Conservation (phyloP, 2,329 filamentous ascomycete species). For the Sordariomycetes sp. region DNA sequence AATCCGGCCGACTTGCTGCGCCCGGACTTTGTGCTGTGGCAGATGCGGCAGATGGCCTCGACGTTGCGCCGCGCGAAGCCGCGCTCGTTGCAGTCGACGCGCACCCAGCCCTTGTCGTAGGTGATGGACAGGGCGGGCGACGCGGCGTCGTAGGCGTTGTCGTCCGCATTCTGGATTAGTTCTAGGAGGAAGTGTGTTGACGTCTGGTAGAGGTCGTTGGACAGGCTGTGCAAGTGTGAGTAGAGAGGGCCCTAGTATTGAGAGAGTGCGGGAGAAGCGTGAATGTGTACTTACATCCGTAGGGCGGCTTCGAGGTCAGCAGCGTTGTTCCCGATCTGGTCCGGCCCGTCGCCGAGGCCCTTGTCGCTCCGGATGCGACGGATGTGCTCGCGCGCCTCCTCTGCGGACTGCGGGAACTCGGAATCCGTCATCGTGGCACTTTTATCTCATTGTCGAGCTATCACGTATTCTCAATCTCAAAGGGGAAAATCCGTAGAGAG, state of each 20-base stretch:
- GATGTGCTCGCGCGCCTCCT: slow-evolving; percentile 6
- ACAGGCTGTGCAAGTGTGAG: slow-evolving; percentile 8
- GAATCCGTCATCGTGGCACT: slow-evolving; percentile 2
- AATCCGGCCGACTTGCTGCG: slow-evolving; percentile 13
- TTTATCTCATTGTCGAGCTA: too few relatives aligned
- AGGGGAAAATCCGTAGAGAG: too few relatives aligned
- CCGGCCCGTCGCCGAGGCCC: slow-evolving; percentile 5
- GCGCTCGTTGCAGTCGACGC: slow-evolving; percentile 22
- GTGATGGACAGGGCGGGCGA: slow-evolving; percentile 5
- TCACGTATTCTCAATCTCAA: too few relatives aligned
- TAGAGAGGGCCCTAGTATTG: too few relatives aligned
- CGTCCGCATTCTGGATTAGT: slow-evolving; percentile 29
- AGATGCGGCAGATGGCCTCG: slow-evolving; percentile 20
- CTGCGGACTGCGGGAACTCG: slow-evolving; percentile 5
- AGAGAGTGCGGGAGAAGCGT: background rate
- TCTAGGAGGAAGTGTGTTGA: slow-evolving; percentile 25
- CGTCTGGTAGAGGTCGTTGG: slow-evolving; percentile 19
- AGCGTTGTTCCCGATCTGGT: slow-evolving; percentile 4
- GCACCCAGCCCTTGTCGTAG: slow-evolving; percentile 8
- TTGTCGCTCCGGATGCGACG: slow-evolving; percentile 6
- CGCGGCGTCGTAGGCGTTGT: slow-evolving; percentile 19
- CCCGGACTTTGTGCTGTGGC: slow-evolving; percentile 18
- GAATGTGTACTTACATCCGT: background rate
- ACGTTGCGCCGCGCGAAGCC: slow-evolving; percentile 18
- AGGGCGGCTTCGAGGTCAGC: slow-evolving; percentile 6